A percentile compares a stretch with the other conserved stretches of the same genome.
phyloP scores from a whole-genome alignment of 306 rosid species.

The Astragalus glycyphyllos region DNA sequence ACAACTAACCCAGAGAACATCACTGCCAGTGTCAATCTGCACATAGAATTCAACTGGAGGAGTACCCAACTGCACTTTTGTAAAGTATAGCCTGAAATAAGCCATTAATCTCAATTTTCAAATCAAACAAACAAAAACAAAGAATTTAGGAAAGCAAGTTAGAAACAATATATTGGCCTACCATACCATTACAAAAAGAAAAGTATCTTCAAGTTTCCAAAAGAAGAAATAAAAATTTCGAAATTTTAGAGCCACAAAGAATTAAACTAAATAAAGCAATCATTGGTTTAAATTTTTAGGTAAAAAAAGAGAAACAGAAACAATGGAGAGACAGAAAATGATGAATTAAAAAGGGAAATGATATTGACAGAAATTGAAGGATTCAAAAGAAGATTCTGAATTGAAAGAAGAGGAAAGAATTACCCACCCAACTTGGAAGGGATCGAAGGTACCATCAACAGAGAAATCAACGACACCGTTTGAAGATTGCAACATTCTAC shows the following conservation, averaged over 20 bases:
- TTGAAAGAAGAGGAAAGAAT: slow-evolving; percentile 3
- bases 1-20: slow-evolving; percentile 94
- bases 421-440: slow-evolving; percentile 98
- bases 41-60: slow-evolving; percentile 87
- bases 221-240: background rate
- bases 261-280: slow-evolving; percentile 18
- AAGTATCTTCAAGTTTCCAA: background rate
- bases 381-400: background rate
- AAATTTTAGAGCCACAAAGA: slow-evolving; percentile 19
- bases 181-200: background rate
- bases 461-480: slow-evolving; percentile 72
- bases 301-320: background rate
- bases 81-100: slow-evolving; percentile 77
- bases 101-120: slow-evolving; percentile 31
- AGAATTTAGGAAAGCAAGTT: background rate
- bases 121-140: slow-evolving; percentile 2
- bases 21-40: slow-evolving; percentile 99
- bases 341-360: slow-evolving; percentile 11
- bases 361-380: background rate
- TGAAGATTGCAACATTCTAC: slow-evolving; percentile 76
- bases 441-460: slow-evolving; percentile 81
- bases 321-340: slow-evolving; percentile 4
- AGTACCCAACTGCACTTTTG: slow-evolving; percentile 83
- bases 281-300: background rate
- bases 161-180: slow-evolving; percentile 22